Evolutionary conservation across 192 early-diverging fungal species (phyloP), one percentile per base, ranked within the genome.

Genomic region (Coemansia umbellata): DNA sequence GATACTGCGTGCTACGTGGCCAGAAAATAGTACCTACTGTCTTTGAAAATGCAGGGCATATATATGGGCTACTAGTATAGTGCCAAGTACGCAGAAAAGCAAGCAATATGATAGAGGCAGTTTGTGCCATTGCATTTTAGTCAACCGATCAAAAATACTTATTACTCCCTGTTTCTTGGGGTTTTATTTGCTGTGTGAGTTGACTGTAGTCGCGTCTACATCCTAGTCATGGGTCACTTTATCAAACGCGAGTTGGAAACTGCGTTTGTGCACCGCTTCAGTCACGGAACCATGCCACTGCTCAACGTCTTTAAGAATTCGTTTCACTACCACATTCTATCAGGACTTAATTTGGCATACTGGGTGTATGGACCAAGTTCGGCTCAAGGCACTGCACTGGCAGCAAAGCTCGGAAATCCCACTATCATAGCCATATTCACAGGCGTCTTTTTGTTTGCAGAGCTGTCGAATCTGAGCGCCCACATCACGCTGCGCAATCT

Each of bases 261-360:
- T 3, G 49, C 91, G 2, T 92, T 91, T 82, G 86, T 96, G 24
- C 93, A 98, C 63, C 86, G 90, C 18, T 95, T 95, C 70, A 89
- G 85, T 31, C 88, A 93, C 60, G 90, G 88, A 23, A 94, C 93
- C 8, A 98, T 98, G 95, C 95, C 95, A n/a, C 76, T 93, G 51
- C 40, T 63, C n/a, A 94, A 94, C 60, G 74, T 98, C 11, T 91
- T 94, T 55, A 98, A 95, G 71, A 98, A 98, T 77, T 93, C 89
- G 45, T 80, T 81, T 31, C 94, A 98, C 63, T 98, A 98, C 75
- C 91, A 92, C 81, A 53, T 95, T 32, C 71, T 95, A 8, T 85
- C 87, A 19, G 95, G 93, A 17, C 44, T 95, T 42, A 83, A 88
- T 30, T 68, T 95, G 31, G 93, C 89, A 18, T 93, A 86, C 72